These are phyloP conservation scores for Talaromyces adpressus DNA, from an alignment of 495 filamentous ascomycete species.

Conservation along the genomic window DNA sequence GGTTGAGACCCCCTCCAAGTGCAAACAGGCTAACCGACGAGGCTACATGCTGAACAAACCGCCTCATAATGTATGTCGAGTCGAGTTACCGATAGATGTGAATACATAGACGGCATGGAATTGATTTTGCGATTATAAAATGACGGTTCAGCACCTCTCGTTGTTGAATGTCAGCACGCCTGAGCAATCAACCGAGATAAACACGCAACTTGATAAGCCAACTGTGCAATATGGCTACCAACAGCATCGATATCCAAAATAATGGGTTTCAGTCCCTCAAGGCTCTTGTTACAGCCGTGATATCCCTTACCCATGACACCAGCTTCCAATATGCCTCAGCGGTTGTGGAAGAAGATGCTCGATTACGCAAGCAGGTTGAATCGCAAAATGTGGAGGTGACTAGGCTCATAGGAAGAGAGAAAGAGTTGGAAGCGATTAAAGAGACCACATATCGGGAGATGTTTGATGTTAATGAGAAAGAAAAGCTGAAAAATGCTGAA, in stretches of 20 bases:
- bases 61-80: background rate
- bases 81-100: background rate
- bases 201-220: background rate
- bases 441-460: slow-evolving; percentile 9
- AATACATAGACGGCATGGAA: background rate
- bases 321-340: background rate
- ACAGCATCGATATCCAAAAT: background rate
- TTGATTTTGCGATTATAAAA: background rate
- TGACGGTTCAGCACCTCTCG: background rate
- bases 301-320: background rate
- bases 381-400: slow-evolving; percentile 12
- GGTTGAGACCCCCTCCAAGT: background rate
- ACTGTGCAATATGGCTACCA: background rate
- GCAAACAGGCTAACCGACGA: background rate
- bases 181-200: background rate
- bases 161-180: background rate
- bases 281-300: background rate
- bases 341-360: background rate
- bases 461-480: slow-evolving; percentile 11
- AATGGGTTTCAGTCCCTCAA: background rate
- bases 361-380: slow-evolving; percentile 6
- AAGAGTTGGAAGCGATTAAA: slow-evolving; percentile 10
- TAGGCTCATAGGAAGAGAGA: slow-evolving; percentile 8
- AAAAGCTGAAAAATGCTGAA: slow-evolving; percentile 8
- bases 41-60: background rate